phyloP scores from a whole-genome alignment of 2,329 filamentous ascomycete genomes.

The Alternaria sp. region DNA sequence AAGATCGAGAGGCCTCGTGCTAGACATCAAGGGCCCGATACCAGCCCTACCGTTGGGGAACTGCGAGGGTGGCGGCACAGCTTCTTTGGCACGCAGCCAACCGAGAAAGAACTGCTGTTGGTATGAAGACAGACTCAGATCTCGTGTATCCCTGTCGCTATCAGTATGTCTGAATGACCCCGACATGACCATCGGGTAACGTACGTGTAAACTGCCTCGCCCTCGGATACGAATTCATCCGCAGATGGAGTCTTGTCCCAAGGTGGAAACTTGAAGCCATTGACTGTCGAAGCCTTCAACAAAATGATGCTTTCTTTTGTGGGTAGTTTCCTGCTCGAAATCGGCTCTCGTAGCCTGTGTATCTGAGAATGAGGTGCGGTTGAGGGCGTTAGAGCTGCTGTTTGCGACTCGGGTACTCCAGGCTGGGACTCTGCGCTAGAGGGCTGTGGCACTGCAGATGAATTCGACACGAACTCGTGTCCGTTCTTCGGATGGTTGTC shows the following conservation, averaged over 20 bases:
- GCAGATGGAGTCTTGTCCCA: slow-evolving; percentile 72
- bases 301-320: slow-evolving; percentile 78
- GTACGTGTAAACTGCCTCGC: slow-evolving; percentile 65
- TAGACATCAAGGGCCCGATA: slow-evolving; percentile 62
- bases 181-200: slow-evolving; percentile 41
- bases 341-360: slow-evolving; percentile 53
- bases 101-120: slow-evolving; percentile 79
- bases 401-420: neutral
- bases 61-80: slow-evolving; percentile 60
- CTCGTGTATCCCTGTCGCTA: slow-evolving; percentile 64
- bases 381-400: slow-evolving; percentile 4
- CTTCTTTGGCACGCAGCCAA: slow-evolving; percentile 79
- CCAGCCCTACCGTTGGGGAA: slow-evolving; percentile 35
- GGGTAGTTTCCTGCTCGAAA: slow-evolving; percentile 66
- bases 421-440: neutral
- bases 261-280: slow-evolving; percentile 82
- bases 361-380: slow-evolving; percentile 30
- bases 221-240: slow-evolving; percentile 65
- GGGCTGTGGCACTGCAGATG: neutral
- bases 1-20: slow-evolving; percentile 71
- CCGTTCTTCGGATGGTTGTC: neutral
- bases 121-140: slow-evolving; percentile 73
- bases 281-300: slow-evolving; percentile 76
- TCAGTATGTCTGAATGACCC: neutral
- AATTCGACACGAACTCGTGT: neutral